Evolutionary conservation across 257 asterid species (phyloP).

Genomic region (Voacanga thouarsii): DNA sequence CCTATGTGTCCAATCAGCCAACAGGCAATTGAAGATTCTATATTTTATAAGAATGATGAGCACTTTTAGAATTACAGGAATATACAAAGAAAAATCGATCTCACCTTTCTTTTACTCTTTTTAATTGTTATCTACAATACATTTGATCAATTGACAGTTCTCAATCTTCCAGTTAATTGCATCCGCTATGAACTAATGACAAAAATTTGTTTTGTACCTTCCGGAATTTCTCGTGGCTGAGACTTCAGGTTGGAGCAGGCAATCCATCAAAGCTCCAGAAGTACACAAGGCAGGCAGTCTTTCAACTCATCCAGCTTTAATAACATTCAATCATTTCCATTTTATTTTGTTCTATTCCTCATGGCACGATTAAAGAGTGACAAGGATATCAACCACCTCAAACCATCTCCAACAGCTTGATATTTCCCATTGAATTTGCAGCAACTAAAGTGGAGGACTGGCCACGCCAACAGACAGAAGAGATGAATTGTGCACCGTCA

Average conservation of each 20-base stretch:
- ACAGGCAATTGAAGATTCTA: background rate
- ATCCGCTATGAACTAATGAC: conserved; percentile 16
- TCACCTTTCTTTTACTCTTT: conserved; percentile 4
- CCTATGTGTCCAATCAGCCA: too few relatives aligned
- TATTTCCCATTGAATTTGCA: conserved; percentile 90
- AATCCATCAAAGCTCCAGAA: background rate
- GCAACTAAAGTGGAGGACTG: conserved; percentile 87
- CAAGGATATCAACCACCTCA: conserved; percentile 11
- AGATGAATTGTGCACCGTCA: conserved; percentile 76
- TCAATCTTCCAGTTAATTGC: conserved; percentile 16
- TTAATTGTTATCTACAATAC: conserved; percentile 27
- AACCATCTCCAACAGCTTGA: conserved; percentile 92
- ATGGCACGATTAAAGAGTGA: background rate
- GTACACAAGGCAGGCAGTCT: background rate
- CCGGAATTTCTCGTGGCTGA: background rate
- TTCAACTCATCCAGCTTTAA: background rate
- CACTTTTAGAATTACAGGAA: conserved; percentile 5
- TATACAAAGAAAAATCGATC: conserved; percentile 24
- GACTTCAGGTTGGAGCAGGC: background rate
- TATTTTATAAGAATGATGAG: background rate
- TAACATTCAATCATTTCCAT: background rate
- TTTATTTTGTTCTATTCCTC: background rate
- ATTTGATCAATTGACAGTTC: conserved; percentile 15
- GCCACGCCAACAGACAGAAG: conserved; percentile 95
- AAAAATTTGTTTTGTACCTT: conserved; percentile 22